These are phyloP conservation scores for Kodamaea restingae DNA, from an alignment of 805 yeast species.

Conservation along the genomic window DNA sequence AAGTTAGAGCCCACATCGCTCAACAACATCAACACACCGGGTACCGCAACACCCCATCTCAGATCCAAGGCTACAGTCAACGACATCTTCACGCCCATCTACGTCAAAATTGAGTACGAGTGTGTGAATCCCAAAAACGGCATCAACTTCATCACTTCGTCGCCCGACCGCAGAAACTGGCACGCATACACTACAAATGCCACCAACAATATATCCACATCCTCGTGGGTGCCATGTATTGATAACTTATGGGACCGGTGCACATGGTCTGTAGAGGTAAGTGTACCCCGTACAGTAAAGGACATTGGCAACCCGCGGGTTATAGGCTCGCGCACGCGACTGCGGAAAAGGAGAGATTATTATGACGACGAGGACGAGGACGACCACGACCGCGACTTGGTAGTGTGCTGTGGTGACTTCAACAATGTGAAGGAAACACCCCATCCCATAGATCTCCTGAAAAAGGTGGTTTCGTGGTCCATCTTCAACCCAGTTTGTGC, in stretches of 20 bases:
- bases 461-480: constrained; percentile 70
- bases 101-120: constrained; percentile 63
- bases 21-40: constrained; percentile 28
- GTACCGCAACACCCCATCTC: constrained; percentile 36
- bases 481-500: constrained; percentile 84
- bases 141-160: constrained; percentile 65
- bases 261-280: constrained; percentile 89
- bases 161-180: constrained; percentile 53
- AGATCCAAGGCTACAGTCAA: constrained; percentile 30
- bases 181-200: constrained; percentile 83
- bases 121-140: constrained; percentile 69
- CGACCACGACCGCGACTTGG: constrained; percentile 47
- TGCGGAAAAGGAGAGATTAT: constrained; percentile 15
- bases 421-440: constrained; percentile 64
- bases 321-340: constrained; percentile 31
- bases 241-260: constrained; percentile 84
- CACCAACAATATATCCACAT: constrained; percentile 73
- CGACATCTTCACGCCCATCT: constrained; percentile 63
- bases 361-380: constrained; percentile 43
- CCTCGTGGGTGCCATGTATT: constrained; percentile 97
- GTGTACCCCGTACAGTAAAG: constrained; percentile 73
- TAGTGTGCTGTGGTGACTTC: constrained; percentile 69
- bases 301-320: constrained; percentile 55
- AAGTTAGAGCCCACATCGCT: constrained; percentile 57
- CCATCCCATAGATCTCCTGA: constrained; percentile 69